These are phyloP conservation scores for Rhodotorula sp. DNA, from an alignment of 1,284 basidiomycete species.

Conservation along the genomic window DNA sequence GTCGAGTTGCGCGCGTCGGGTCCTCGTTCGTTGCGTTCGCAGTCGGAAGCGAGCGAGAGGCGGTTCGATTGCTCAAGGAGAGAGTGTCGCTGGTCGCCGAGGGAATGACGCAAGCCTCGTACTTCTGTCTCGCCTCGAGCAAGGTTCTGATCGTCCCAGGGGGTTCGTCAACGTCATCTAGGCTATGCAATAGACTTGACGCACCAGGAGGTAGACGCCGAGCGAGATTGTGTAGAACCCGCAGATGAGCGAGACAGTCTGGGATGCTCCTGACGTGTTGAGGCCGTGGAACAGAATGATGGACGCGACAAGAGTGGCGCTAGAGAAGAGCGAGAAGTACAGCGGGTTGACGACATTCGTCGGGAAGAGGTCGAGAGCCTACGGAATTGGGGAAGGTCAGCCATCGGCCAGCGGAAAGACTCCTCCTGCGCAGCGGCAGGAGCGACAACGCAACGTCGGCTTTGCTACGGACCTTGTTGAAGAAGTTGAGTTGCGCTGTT, in stretches of 20 bases:
- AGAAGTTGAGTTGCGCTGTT: conserved; percentile 66
- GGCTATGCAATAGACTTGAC: background rate
- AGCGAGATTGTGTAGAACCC: conserved; percentile 89
- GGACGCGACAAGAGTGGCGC: conserved; percentile 88
- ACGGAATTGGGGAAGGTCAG: background rate
- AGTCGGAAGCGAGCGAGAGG: conserved; percentile 25
- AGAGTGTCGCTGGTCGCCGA: conserved; percentile 10
- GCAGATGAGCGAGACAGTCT: conserved; percentile 77
- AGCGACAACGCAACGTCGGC: background rate
- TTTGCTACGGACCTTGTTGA: conserved; percentile 67
- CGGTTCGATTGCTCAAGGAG: conserved; percentile 23
- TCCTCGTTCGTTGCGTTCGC: conserved; percentile 1
- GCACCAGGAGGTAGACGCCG: conserved; percentile 54
- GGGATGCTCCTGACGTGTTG: conserved; percentile 79
- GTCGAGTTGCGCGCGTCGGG: conserved; percentile 19
- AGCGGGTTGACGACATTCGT: conserved; percentile 93
- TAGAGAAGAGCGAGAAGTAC: conserved; percentile 99
- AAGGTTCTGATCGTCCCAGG: conserved; percentile 22
- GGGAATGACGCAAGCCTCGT: background rate
- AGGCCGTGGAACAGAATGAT: conserved; percentile 93
- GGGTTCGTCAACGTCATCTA: background rate
- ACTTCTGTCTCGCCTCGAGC: conserved; percentile 35
- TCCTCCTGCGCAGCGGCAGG: background rate
- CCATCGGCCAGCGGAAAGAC: background rate
- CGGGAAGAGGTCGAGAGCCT: conserved; percentile 89